These are phyloP conservation scores for Dispira simplex DNA, from an alignment of 192 early-diverging fungal genomes.

Conservation along the genomic window DNA sequence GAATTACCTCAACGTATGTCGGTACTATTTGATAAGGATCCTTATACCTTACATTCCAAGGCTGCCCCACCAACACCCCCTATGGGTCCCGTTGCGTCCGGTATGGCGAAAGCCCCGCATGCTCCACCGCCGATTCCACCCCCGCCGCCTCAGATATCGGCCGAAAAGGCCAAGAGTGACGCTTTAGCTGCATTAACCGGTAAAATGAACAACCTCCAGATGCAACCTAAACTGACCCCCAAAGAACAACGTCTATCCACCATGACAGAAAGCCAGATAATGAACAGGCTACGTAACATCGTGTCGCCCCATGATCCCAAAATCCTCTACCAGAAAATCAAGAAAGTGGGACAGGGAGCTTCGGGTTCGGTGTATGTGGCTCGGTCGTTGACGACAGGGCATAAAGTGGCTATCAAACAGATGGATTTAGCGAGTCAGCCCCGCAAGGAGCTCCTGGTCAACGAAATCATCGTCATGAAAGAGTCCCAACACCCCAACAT, in stretches of 20 bases:
- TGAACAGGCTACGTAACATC: constrained; percentile 80
- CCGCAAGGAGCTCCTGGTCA: constrained; percentile 80
- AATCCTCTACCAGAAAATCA: constrained; percentile 78
- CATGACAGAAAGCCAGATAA: constrained; percentile 84
- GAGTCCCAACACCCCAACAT: constrained; percentile 88
- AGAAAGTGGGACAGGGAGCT: constrained; percentile 95
- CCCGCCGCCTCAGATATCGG: constrained; percentile 15
- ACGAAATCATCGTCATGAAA: constrained; percentile 90
- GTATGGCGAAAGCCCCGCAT: constrained; percentile 19
- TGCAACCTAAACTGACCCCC: constrained; percentile 40
- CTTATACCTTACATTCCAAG: not conserved
- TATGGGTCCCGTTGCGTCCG: not conserved
- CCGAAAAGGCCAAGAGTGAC: constrained; percentile 29
- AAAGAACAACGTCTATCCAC: constrained; percentile 70
- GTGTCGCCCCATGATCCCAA: constrained; percentile 88
- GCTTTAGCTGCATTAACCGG: constrained; percentile 32
- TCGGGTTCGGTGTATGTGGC: constrained; percentile 98
- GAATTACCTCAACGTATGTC: constrained; percentile 18
- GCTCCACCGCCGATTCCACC: constrained; percentile 17
- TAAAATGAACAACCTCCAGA: constrained; percentile 22
- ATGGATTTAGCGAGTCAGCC: constrained; percentile 81
- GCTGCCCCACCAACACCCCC: not conserved
- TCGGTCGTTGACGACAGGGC: constrained; percentile 44
- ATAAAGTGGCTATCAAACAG: constrained; percentile 85
- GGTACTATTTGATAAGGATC: constrained; percentile 14